Conservation (phyloP, 352 stramenopile genomes). For the Phytophthora sansomeana region DNA sequence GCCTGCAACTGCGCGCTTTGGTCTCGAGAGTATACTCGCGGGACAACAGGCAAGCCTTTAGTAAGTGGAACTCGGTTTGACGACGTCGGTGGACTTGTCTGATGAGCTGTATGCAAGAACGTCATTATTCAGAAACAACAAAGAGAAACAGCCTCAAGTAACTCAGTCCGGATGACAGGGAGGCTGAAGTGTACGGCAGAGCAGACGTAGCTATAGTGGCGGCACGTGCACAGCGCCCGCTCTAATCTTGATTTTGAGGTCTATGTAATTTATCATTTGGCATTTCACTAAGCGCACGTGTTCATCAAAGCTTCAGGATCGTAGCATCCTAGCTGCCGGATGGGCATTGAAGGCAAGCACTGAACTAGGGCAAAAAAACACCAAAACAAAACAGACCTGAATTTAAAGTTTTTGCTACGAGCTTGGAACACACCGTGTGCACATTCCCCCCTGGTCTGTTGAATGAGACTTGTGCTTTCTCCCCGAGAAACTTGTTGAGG, state of each 20-base stretch:
- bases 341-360: slow-evolving; percentile 1
- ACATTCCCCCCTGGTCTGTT: slow-evolving; percentile 22
- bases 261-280: slow-evolving; percentile 44
- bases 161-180: slow-evolving; percentile 12
- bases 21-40: slow-evolving; percentile 75
- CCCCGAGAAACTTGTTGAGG: slow-evolving; percentile 22
- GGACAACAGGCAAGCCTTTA: slow-evolving; percentile 63
- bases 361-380: slow-evolving; percentile 16
- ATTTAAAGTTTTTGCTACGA: slow-evolving; percentile 44
- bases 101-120: slow-evolving; percentile 16
- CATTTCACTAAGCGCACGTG: slow-evolving; percentile 11
- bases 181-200: slow-evolving; percentile 10
- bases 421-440: slow-evolving; percentile 16
- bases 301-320: slow-evolving; percentile 1
- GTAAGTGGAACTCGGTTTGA: slow-evolving; percentile 34
- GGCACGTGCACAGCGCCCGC: slow-evolving; percentile 10
- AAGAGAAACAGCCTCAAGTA: slow-evolving; percentile 12
- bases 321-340: neutral
- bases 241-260: slow-evolving; percentile 34
- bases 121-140: slow-evolving; percentile 26
- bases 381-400: slow-evolving; percentile 40
- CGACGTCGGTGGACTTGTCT: slow-evolving; percentile 50
- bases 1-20: slow-evolving; percentile 63
- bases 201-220: slow-evolving; percentile 12
- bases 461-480: slow-evolving; percentile 27